Conservation (phyloP, 192 early-diverging fungal species). For the Phycomyces nitens region DNA sequence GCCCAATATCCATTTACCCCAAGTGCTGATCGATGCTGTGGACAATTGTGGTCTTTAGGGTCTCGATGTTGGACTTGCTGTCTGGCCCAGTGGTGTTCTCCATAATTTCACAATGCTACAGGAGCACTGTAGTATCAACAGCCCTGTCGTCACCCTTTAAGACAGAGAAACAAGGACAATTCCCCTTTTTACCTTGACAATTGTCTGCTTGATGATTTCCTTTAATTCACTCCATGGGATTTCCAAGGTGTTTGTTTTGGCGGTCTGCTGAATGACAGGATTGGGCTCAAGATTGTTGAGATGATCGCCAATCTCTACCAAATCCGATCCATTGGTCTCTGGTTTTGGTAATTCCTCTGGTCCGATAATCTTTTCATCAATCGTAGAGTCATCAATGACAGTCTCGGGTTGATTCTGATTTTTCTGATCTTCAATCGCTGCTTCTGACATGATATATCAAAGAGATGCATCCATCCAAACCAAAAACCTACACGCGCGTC, state of each 20-base stretch:
- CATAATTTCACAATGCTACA: constrained; percentile 12
- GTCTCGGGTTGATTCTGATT: background rate
- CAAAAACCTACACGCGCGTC: background rate
- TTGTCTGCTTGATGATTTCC: background rate
- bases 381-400: background rate
- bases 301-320: constrained; percentile 9
- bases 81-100: background rate
- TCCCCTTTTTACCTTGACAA: constrained; percentile 9
- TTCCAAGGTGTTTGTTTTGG: background rate
- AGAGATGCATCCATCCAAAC: background rate
- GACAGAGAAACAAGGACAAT: too few relatives aligned
- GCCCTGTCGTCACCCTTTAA: background rate
- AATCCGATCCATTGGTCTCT: constrained; percentile 4
- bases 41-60: constrained; percentile 6
- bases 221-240: constrained; percentile 14
- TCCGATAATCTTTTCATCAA: background rate
- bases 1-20: too few relatives aligned
- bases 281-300: background rate
- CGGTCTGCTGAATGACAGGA: background rate
- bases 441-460: background rate
- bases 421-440: background rate
- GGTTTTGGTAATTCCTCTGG: constrained; percentile 3
- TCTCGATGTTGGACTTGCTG: background rate
- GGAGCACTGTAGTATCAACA: background rate
- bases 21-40: constrained; percentile 8